Evolutionary conservation across 345 rosid genomes (phyloP).

Genomic region (Eucalyptus curtisii): DNA sequence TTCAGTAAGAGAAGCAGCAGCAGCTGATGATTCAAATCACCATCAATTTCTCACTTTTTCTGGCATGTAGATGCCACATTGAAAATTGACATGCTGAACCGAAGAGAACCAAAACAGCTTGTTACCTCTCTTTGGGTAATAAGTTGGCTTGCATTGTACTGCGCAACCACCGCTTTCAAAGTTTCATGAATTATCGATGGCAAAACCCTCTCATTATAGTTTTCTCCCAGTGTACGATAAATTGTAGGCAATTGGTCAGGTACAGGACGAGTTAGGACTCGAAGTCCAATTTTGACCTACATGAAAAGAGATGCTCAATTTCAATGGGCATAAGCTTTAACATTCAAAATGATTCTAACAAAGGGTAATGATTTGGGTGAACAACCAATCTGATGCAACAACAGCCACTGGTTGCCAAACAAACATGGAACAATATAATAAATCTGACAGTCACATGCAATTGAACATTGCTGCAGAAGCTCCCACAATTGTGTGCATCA

Average conservation of each 20-base stretch:
- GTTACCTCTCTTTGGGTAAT: conserved; percentile 92
- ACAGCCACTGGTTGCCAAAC: not conserved
- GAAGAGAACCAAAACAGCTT: not conserved
- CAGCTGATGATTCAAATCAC: not conserved
- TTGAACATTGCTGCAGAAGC: not conserved
- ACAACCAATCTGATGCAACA: not conserved
- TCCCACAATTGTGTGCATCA: not conserved
- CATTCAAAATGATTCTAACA: not conserved
- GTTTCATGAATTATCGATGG: conserved; percentile 95
- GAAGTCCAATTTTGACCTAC: conserved; percentile 92
- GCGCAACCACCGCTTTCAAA: conserved; percentile 92
- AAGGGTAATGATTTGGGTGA: not conserved
- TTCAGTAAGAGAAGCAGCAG: not conserved
- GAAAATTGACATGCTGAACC: not conserved
- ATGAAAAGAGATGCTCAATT: not conserved
- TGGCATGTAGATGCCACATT: not conserved
- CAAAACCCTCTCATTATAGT: conserved; percentile 84
- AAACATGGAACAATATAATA: not conserved
- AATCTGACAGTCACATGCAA: not conserved
- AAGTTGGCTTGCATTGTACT: conserved; percentile 95
- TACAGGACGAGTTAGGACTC: conserved; percentile 90
- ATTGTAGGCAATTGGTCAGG: conserved; percentile 59
- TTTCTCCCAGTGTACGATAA: conserved; percentile 82
- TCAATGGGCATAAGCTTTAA: not conserved
- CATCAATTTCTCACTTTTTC: not conserved